Base-by-base conservation (phyloP, 495 filamentous ascomycete genomes). In the Penicillium alfredii region DNA sequence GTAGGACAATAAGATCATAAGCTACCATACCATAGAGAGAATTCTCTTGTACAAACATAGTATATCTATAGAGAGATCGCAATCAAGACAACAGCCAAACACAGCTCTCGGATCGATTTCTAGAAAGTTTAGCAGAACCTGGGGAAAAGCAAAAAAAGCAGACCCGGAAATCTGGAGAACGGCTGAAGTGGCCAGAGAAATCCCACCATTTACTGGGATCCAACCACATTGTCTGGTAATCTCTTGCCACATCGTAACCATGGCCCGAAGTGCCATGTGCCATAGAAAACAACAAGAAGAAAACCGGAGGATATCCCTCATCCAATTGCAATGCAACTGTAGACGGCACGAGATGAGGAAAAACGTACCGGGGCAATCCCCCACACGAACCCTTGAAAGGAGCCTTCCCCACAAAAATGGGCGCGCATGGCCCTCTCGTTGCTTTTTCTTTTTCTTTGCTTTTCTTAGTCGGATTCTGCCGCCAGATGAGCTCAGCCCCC, bases 371-470 rank as follows among this genome's bases (percentile, higher is more conserved):
- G 26, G 45, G 20, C 24, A 40, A 53, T 48, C 46, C 53, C 53
- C 53, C 53, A 56, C 49, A 56, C 53, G 42, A 52, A 47, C 49
- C 42, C 42, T 37, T 42, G 11, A 3, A 26, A 18, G 22, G 22
- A 24, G n/a, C 31, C 25, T 53, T 50, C 53, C 53, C 49, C 53
- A 56, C 53, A 54, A 56, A 56, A 54, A 53, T 56, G 46, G 11
- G 8, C 8, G 50, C 53, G 53, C 53, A 53, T 50, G 45, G 45
- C 27, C 40, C 25, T 39, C 35, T 38, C 40, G 35, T 44, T 20
- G 14, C 15, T 42, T 42, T n/a, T n/a, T n/a, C n/a, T n/a, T n/a
- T n/a, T n/a, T n/a, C n/a, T n/a, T n/a, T n/a, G n/a, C n/a, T n/a
- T n/a, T n/a, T n/a, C n/a, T n/a, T n/a, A n/a, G n/a, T n/a, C 45